Evolutionary conservation across 2,329 filamentous ascomycete species (phyloP).

Genomic region (Pyrenophora tritici-repentis): DNA sequence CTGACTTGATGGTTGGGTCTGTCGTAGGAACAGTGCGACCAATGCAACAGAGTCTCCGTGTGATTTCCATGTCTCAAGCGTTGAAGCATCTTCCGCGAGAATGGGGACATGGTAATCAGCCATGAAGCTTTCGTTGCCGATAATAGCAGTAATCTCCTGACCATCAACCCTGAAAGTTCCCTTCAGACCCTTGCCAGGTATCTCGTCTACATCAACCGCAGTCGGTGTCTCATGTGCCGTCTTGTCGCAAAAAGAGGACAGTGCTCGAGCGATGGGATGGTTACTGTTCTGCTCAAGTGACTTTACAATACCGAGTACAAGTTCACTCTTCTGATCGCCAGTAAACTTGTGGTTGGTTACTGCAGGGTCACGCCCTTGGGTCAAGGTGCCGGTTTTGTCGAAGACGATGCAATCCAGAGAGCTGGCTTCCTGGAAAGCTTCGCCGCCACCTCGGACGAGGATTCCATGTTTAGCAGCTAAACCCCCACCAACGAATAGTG

Average conservation of each 20-base stretch:
- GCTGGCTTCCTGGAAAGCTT: slow-evolving; percentile 84
- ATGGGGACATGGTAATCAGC: slow-evolving; percentile 43
- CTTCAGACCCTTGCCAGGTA: slow-evolving; percentile 72
- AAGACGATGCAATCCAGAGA: slow-evolving; percentile 79
- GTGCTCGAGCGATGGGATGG: slow-evolving; percentile 74
- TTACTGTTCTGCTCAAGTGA: slow-evolving; percentile 72
- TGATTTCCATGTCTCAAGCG: slow-evolving; percentile 48
- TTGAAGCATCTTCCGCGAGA: slow-evolving; percentile 16
- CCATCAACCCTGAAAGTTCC: slow-evolving; percentile 55
- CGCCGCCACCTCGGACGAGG: slow-evolving; percentile 80
- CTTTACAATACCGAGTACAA: slow-evolving; percentile 61
- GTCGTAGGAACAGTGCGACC: slow-evolving; percentile 32
- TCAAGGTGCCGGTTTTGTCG: slow-evolving; percentile 87
- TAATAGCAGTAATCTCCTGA: slow-evolving; percentile 54
- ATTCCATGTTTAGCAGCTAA: slow-evolving; percentile 80
- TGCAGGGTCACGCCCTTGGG: slow-evolving; percentile 70
- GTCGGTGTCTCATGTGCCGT: slow-evolving; percentile 21
- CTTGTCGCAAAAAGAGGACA: slow-evolving; percentile 65
- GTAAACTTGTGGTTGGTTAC: slow-evolving; percentile 62
- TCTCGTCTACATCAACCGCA: slow-evolving; percentile 60
- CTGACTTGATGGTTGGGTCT: not conserved
- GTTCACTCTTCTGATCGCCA: slow-evolving; percentile 34
- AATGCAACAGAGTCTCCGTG: slow-evolving; percentile 51
- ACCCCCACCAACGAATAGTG: slow-evolving; percentile 79
- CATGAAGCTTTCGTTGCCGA: slow-evolving; percentile 78